Evolutionary conservation across 306 rosid species (phyloP).

Genomic region (Erythrophleum fordii): DNA sequence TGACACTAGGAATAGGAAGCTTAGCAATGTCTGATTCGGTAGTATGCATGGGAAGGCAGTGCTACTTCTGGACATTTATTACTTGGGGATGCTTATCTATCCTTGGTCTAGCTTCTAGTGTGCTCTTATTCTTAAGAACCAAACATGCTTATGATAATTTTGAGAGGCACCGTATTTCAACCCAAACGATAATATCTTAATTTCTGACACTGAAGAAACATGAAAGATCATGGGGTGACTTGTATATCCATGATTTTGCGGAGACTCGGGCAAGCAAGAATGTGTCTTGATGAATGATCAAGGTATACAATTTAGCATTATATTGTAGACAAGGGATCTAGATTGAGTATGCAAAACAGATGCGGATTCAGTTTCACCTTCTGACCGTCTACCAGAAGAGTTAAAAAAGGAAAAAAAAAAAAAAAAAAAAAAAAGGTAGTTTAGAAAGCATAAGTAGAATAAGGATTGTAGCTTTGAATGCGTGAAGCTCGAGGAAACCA

Average conservation of each 20-base stretch:
- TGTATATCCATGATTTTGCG: constrained; percentile 14
- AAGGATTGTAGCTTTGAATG: neutral
- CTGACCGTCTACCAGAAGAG: neutral
- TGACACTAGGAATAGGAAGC: constrained; percentile 34
- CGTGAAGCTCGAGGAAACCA: neutral
- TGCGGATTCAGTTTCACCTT: too few relatives aligned
- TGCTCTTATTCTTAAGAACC: constrained; percentile 73
- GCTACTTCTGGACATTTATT: constrained; percentile 80
- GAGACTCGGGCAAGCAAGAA: constrained; percentile 26
- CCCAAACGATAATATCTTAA: constrained; percentile 44
- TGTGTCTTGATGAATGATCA: neutral
- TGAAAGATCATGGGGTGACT: constrained; percentile 1
- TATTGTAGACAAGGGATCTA: neutral
- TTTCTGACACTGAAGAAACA: neutral
- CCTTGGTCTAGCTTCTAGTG: constrained; percentile 68
- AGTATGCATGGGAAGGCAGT: constrained; percentile 85
- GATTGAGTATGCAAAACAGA: too few relatives aligned
- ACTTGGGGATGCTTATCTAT: constrained; percentile 84
- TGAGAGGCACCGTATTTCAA: constrained; percentile 61
- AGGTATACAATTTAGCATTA: neutral
- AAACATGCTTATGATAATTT: constrained; percentile 72
- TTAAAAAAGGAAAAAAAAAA: too few relatives aligned
- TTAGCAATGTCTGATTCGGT: constrained; percentile 39
- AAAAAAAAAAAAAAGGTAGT: too few relatives aligned
- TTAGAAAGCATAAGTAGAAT: neutral